A percentile compares a stretch with the other conserved stretches of the same genome.
Conservation (phyloP, 805 yeast species). For the Schwanniomyces sp. region DNA sequence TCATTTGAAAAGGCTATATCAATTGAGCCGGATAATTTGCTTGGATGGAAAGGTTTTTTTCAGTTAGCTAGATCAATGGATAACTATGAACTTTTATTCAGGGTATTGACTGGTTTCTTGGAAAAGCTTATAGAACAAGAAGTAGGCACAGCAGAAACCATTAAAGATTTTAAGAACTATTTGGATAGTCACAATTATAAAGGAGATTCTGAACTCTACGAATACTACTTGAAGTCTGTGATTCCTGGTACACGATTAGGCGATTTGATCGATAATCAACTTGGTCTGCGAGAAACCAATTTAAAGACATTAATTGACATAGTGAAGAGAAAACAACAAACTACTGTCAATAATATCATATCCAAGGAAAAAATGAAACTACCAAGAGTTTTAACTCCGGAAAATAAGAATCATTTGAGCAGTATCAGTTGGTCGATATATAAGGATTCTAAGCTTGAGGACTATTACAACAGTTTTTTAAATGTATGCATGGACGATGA, state of each 20-base stretch:
- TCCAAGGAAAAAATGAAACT: slow-evolving; percentile 51
- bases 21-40: slow-evolving; percentile 48
- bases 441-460: slow-evolving; percentile 50
- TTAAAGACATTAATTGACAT: slow-evolving; percentile 44
- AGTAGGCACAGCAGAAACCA: slow-evolving; percentile 48
- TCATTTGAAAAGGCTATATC: slow-evolving; percentile 51
- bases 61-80: slow-evolving; percentile 39
- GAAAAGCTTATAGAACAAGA: slow-evolving; percentile 39
- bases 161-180: slow-evolving; percentile 48
- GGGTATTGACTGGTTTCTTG: slow-evolving; percentile 45
- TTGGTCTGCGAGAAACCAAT: slow-evolving; percentile 47
- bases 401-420: slow-evolving; percentile 37
- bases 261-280: slow-evolving; percentile 45
- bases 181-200: slow-evolving; percentile 35
- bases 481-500: slow-evolving; percentile 61
- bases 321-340: slow-evolving; percentile 39
- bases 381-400: slow-evolving; percentile 43
- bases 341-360: slow-evolving; percentile 36
- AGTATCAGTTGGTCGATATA: slow-evolving; percentile 48
- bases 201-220: slow-evolving; percentile 33
- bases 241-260: slow-evolving; percentile 60
- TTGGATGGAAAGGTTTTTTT: slow-evolving; percentile 83
- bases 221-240: slow-evolving; percentile 48
- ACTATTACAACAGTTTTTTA: slow-evolving; percentile 54
- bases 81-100: slow-evolving; percentile 47